Conservation (phyloP, 1,284 basidiomycete species). For the Leccinum glutinopallens region DNA sequence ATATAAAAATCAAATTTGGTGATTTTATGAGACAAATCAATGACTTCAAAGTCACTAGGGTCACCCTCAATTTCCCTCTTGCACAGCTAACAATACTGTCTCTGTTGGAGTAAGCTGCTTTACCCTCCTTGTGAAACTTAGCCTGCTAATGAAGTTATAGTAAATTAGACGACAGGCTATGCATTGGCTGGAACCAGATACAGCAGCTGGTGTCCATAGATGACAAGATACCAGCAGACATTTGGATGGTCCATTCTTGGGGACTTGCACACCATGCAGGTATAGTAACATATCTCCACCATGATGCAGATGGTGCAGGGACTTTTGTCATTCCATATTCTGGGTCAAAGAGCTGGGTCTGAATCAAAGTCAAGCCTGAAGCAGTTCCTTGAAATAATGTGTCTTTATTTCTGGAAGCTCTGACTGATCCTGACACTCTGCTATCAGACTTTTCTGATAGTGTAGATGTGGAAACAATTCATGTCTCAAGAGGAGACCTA, state of each 20-base stretch:
- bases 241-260: constrained; percentile 1
- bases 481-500: neutral
- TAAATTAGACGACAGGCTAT: neutral
- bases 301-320: neutral
- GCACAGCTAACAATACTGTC: neutral
- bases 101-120: neutral
- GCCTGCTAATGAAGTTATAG: neutral
- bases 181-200: neutral
- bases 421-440: neutral
- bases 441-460: neutral
- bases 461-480: neutral
- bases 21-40: neutral
- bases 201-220: neutral
- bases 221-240: neutral
- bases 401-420: neutral
- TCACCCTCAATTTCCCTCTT: neutral
- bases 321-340: neutral
- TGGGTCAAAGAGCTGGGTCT: neutral
- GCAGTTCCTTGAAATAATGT: neutral
- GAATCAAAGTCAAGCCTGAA: neutral
- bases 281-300: neutral
- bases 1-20: neutral
- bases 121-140: neutral
- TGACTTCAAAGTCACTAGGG: neutral
- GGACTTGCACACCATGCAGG: neutral